phyloP scores from a whole-genome alignment of 495 filamentous ascomycete species.

The Annulohypoxylon nitens region DNA sequence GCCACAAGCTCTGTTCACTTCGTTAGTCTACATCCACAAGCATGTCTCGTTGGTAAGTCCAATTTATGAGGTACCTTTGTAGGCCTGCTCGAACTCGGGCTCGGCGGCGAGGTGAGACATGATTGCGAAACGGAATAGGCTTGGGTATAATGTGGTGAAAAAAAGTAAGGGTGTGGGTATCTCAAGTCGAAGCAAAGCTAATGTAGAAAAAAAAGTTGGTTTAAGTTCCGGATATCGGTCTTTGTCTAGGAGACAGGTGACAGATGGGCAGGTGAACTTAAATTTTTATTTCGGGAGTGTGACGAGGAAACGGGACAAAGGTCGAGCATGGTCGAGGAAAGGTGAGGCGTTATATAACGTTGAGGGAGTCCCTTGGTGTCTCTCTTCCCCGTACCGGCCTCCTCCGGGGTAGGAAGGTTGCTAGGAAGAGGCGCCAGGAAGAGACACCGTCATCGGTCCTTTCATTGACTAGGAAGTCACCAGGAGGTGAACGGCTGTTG shows the following conservation, averaged over 20 bases:
- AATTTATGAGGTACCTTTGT: slow-evolving; percentile 87
- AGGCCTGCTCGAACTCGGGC: slow-evolving; percentile 99
- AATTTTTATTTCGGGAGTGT: slow-evolving; percentile 10
- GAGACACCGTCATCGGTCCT: slow-evolving; percentile 46
- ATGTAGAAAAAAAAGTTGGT: slow-evolving; percentile 4
- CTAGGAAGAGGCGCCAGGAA: neutral
- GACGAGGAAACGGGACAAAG: slow-evolving; percentile 7
- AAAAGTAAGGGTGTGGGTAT: slow-evolving; percentile 23
- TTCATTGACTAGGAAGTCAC: slow-evolving; percentile 13
- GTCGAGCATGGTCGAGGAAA: slow-evolving; percentile 19
- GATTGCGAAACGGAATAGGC: slow-evolving; percentile 43
- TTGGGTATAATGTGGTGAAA: slow-evolving; percentile 6
- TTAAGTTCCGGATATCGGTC: slow-evolving; percentile 11
- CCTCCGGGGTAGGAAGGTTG: slow-evolving; percentile 12
- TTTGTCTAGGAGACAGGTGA: neutral
- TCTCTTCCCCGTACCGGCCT: neutral
- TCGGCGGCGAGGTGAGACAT: slow-evolving; percentile 91
- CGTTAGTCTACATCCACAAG: slow-evolving; percentile 19
- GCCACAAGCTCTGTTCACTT: slow-evolving; percentile 81
- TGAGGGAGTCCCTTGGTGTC: neutral
- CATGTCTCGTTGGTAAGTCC: neutral
- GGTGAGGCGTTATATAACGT: slow-evolving; percentile 35
- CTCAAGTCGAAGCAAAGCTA: neutral
- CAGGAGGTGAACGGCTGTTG: slow-evolving; percentile 16
- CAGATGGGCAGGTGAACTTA: slow-evolving; percentile 4